Evolutionary conservation across 2,329 filamentous ascomycete genomes (phyloP).

Genomic region (Daldinia sp.): DNA sequence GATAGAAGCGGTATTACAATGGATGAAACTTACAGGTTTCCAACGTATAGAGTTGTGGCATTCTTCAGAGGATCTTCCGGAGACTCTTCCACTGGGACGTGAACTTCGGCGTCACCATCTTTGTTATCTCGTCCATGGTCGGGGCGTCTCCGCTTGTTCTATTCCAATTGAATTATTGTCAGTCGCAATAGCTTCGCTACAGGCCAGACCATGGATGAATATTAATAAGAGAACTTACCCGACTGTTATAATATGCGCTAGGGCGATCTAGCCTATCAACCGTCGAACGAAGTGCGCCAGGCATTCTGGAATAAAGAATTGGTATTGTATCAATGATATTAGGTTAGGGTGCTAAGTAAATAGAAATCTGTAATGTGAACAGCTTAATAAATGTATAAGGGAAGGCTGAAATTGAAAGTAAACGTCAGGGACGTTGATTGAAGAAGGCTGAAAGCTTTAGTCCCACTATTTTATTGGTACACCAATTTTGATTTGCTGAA

Average conservation of each 20-base stretch:
- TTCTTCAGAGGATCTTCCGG: slow-evolving; percentile 82
- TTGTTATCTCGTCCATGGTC: slow-evolving; percentile 64
- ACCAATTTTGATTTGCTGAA: slow-evolving; percentile 22
- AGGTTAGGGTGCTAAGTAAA: background rate
- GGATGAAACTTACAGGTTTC: slow-evolving; percentile 78
- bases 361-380: background rate
- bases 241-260: slow-evolving; percentile 90
- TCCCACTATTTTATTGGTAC: slow-evolving; percentile 20
- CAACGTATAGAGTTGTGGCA: slow-evolving; percentile 96
- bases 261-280: slow-evolving; percentile 94
- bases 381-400: background rate
- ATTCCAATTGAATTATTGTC: slow-evolving; percentile 34
- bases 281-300: slow-evolving; percentile 68
- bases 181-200: slow-evolving; percentile 18
- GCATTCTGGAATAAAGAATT: slow-evolving; percentile 54
- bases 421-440: slow-evolving; percentile 11
- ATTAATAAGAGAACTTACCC: slow-evolving; percentile 65
- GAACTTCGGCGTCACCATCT: slow-evolving; percentile 64
- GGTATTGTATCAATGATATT: background rate
- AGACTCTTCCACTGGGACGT: slow-evolving; percentile 63
- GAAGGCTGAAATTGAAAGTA: slow-evolving; percentile 29
- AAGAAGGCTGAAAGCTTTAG: slow-evolving; percentile 35
- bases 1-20: slow-evolving; percentile 9
- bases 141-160: slow-evolving; percentile 79
- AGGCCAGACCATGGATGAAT: slow-evolving; percentile 23